These are phyloP conservation scores for Lonicera japonica DNA, from an alignment of 129 eudicot species.

Conservation along the genomic window DNA sequence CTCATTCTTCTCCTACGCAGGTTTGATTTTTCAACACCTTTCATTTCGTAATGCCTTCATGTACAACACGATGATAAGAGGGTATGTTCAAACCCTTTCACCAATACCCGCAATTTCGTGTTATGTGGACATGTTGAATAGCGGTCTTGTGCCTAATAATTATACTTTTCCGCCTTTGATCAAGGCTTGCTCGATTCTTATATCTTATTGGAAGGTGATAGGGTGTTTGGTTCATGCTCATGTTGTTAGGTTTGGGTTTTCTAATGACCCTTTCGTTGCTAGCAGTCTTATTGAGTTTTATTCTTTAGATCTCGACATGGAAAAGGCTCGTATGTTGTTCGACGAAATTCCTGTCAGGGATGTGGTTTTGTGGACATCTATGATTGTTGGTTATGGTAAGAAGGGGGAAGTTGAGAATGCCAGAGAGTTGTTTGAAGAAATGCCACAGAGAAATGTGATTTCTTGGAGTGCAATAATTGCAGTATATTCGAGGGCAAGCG, in stretches of 20 bases:
- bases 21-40: too few relatives aligned
- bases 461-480: constrained; percentile 7
- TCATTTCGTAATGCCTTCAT: too few relatives aligned
- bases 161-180: constrained; percentile 11
- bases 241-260: constrained; percentile 37
- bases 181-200: constrained; percentile 32
- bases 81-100: too few relatives aligned
- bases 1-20: too few relatives aligned
- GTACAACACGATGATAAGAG: too few relatives aligned
- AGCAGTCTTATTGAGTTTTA: constrained; percentile 51
- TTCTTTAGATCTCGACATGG: constrained; percentile 24
- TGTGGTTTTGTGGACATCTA: constrained; percentile 49
- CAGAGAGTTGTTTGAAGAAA: constrained; percentile 46
- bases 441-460: constrained; percentile 24
- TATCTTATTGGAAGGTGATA: neutral
- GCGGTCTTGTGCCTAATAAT: too few relatives aligned
- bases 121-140: too few relatives aligned
- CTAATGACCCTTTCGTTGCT: constrained; percentile 34
- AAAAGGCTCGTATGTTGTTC: constrained; percentile 34
- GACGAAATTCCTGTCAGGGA: constrained; percentile 52
- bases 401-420: constrained; percentile 44
- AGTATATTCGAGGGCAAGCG: constrained; percentile 32
- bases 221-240: constrained; percentile 40
- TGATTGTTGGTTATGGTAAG: constrained; percentile 65
- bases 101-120: too few relatives aligned